Evolutionary conservation across 331 rosid genomes (phyloP).

Genomic region (Arachis monticola): DNA sequence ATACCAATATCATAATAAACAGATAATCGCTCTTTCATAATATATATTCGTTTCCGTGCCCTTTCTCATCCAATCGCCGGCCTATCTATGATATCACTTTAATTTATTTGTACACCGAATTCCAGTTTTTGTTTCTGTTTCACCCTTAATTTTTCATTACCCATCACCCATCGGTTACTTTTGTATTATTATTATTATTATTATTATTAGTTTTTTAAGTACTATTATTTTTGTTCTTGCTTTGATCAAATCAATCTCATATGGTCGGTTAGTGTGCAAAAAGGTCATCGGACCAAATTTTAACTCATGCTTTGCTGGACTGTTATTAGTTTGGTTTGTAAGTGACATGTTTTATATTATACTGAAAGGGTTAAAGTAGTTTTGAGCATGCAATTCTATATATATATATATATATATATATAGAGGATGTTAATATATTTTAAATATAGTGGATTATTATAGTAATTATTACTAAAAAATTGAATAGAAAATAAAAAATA

Average conservation of each 20-base stretch:
- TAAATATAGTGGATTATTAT: too few relatives aligned
- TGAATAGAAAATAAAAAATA: too few relatives aligned
- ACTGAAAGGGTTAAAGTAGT: too few relatives aligned
- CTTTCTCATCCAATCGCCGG: conserved; percentile 32
- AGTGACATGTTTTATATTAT: too few relatives aligned
- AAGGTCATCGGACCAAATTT: not conserved
- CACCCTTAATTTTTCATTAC: not conserved
- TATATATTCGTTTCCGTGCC: conserved; percentile 11
- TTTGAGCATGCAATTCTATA: too few relatives aligned
- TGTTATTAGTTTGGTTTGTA: too few relatives aligned
- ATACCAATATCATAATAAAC: too few relatives aligned
- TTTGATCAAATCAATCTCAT: conserved; percentile 7
- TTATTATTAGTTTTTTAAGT: too few relatives aligned
- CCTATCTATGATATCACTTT: not conserved
- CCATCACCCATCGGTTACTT: not conserved
- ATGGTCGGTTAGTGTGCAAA: not conserved
- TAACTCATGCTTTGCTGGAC: not conserved
- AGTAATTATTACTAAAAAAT: too few relatives aligned
- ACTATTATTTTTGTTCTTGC: not conserved
- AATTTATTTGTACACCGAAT: conserved; percentile 4
- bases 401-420: too few relatives aligned
- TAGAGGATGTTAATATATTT: too few relatives aligned
- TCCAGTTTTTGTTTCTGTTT: not conserved
- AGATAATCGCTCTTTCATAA: not conserved
- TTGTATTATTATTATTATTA: not conserved